Evolutionary conservation across 352 stramenopile genomes (phyloP), one percentile per base, ranked within the genome.

Genomic region (Phytophthora parvispora): DNA sequence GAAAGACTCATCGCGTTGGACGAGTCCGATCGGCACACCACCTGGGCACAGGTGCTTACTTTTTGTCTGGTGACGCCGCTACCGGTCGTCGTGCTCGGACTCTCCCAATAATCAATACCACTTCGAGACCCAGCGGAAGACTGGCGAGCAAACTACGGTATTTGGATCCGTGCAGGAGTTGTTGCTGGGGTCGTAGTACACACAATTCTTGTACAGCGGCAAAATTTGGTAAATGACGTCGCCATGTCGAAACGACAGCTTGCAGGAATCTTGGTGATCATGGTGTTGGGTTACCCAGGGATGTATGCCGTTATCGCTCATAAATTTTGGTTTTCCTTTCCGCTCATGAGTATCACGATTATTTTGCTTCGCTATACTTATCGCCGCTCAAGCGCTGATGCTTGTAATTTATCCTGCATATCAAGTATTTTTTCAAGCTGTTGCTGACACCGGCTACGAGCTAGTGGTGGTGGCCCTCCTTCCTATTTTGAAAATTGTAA

Each of bases 31-130:
- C 49, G 50, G 20, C 49, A 16, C 5, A 48, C 60, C 12, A 67
- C 70, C 4, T 60, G 20, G 13, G 4, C 15, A 1, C 65, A 45
- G 2, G 65, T 62, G 6, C 0, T 74, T 2, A 31, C 64, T 1
- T 60, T 78, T 6, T 72, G 59, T 15, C 1, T 75, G 0, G 27
- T 18, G 9, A 75, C 59, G 13, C 62, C 71, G 15, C 7, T 79
- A 12, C 71, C 71, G 0, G 31, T 73, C n/a, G 38, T 70, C 12
- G 4, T 34, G 2, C 42, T 75, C 20, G 58, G 64, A 4, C 31
- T 75, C 2, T 43, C 9, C 12, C 51, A 73, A 29, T 66, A 78
- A 54, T 27, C 27, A 0, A 28, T 78, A 0, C 71, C 66, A 16
- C 32, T 78, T 0, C 57, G 72, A 20, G 38, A 75, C 36, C 67